Evolutionary conservation across 805 yeast genomes (phyloP), one percentile per base, ranked within the genome.

Genomic region (Aciculoconidium aculeatum): DNA sequence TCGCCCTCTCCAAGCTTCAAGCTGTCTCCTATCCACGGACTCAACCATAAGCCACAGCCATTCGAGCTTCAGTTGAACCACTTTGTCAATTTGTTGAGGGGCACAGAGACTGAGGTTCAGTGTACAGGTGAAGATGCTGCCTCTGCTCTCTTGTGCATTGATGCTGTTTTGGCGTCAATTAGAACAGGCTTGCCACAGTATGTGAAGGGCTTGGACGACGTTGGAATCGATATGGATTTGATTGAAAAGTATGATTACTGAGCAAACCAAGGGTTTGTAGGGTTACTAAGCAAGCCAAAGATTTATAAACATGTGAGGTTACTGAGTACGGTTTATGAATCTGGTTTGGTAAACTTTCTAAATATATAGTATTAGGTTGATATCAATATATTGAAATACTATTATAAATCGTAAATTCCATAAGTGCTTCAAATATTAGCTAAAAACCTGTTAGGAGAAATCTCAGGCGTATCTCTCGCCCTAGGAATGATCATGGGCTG

Each of bases 41-140:
- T 34, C 34, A 21, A 27, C 6, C 15, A 25, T 7, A 32, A 41
- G 17, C 37, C 39, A 4, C 37, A 35, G 27, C 67, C 67, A 3
- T 61, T 61, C 36, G 65, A 58, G 28, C 42, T 54, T 13, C 67
- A 61, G 35, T 50, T 61, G 23, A 40, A 45, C 17, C 67, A 61
- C 37, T 61, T 61, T 31, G 51, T 59, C 17, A 57, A 58, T 28
- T 44, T 61, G 14, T 51, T 61, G 4, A 40, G 42, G 10, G 61
- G 58, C 5, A 36, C 37, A 3, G 47, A 45, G 7, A 49, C 42
- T 7, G 43, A 42, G 5, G 53, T 59, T 5, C 48, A 42, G 15
- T 61, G 67, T 37, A 47, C 47, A 13, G 57, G 57, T 10, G 58
- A 51, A 15, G 67, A 61, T 40, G 67, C 65, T 3, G 53, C 60